Conservation (phyloP, 1,139 yeast species). For the Diutina neorugosa region DNA sequence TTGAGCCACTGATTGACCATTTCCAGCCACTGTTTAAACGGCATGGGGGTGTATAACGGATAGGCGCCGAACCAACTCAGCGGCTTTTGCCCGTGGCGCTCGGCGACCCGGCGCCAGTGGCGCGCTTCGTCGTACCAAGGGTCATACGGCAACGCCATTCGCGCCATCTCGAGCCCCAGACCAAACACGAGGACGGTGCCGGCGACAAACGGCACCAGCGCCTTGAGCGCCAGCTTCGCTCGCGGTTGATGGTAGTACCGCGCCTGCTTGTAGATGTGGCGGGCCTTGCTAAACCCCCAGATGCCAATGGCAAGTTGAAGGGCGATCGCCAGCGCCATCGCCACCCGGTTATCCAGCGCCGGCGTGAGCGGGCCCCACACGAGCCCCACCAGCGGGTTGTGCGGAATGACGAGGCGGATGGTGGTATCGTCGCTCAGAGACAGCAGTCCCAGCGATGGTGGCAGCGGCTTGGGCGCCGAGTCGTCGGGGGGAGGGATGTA, state of each 20-base stretch:
- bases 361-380: slow-evolving; percentile 4
- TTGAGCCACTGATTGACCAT: slow-evolving; percentile 4
- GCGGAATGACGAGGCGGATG: slow-evolving; percentile 2
- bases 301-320: neutral
- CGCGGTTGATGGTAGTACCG: slow-evolving; percentile 1
- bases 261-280: neutral
- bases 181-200: slow-evolving; percentile 14
- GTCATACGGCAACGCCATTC: slow-evolving; percentile 41
- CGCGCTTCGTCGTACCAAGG: slow-evolving; percentile 57
- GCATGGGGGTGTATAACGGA: slow-evolving; percentile 39
- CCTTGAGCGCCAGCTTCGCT: slow-evolving; percentile 11
- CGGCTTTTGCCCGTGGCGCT: slow-evolving; percentile 28
- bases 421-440: neutral
- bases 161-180: slow-evolving; percentile 36
- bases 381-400: slow-evolving; percentile 3
- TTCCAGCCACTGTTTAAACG: slow-evolving; percentile 25
- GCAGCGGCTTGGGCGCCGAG: neutral
- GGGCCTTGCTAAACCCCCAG: slow-evolving; percentile 1
- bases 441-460: neutral
- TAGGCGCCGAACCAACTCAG: slow-evolving; percentile 53
- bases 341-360: slow-evolving; percentile 1
- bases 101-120: slow-evolving; percentile 32
- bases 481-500: slow-evolving; percentile 3
- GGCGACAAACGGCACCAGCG: slow-evolving; percentile 9
- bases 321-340: neutral